These are phyloP conservation scores for Begonia masoniana DNA, from an alignment of 306 rosid genomes.

Conservation along the genomic window DNA sequence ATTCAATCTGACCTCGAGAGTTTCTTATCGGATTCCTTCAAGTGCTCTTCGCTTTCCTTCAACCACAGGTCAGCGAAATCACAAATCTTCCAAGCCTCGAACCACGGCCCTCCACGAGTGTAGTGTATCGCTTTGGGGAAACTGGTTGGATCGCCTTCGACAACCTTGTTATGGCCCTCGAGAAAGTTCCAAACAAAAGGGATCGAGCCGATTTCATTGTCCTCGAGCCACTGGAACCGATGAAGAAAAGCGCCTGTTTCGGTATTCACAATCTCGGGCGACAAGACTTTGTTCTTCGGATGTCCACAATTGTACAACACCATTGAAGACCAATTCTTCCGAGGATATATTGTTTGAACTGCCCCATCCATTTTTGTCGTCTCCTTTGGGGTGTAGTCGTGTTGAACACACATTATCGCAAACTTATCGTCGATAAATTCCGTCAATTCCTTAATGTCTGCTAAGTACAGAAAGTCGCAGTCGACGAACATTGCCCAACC, in stretches of 20 bases:
- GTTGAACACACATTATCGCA: conserved; percentile 63
- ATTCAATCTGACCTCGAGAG: conserved; percentile 12
- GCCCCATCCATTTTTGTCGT: conserved; percentile 71
- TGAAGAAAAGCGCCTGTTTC: conserved; percentile 65
- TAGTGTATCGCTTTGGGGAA: conserved; percentile 51
- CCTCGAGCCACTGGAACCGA: conserved; percentile 72
- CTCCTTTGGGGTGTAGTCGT: conserved; percentile 58
- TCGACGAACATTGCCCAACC: conserved; percentile 78
- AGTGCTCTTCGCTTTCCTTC: conserved; percentile 39
- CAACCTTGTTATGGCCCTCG: conserved; percentile 53
- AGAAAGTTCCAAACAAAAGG: conserved; percentile 70
- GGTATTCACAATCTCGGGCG: conserved; percentile 44
- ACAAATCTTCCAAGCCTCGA: conserved; percentile 66
- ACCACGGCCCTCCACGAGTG: conserved; percentile 77
- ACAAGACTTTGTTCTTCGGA: conserved; percentile 39
- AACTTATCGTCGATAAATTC: conserved; percentile 38
- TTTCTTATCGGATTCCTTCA: conserved; percentile 21
- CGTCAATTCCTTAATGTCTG: conserved; percentile 47
- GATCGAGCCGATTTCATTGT: conserved; percentile 44
- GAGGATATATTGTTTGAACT: conserved; percentile 54
- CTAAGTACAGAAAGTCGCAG: conserved; percentile 54
- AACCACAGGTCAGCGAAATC: conserved; percentile 64
- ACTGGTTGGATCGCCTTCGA: conserved; percentile 32
- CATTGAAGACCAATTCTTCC: conserved; percentile 78
- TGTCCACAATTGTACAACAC: conserved; percentile 56